Conservation (phyloP, 352 stramenopile genomes). For the Salisapilia sapeloensis region DNA sequence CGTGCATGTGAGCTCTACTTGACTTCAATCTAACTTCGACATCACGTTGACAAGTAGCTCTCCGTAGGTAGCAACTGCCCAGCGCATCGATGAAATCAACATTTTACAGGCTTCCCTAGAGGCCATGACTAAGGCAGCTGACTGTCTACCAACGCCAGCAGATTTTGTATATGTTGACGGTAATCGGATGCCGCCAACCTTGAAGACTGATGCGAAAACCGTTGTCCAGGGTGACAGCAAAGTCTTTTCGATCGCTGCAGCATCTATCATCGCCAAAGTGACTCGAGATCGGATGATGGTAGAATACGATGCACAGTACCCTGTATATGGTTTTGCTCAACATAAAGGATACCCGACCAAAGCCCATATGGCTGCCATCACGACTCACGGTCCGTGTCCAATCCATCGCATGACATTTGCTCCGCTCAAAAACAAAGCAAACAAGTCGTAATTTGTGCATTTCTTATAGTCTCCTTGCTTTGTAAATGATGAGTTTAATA, state of each 20-base stretch:
- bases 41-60: not conserved
- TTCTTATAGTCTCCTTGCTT: too few relatives aligned
- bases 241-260: constrained; percentile 93
- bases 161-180: constrained; percentile 93
- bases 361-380: constrained; percentile 83
- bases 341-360: constrained; percentile 96
- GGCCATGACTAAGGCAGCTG: constrained; percentile 86
- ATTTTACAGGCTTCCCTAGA: constrained; percentile 94
- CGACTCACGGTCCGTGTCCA: constrained; percentile 74
- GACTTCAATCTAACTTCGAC: constrained; percentile 1
- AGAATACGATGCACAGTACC: constrained; percentile 85
- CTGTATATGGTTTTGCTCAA: constrained; percentile 86
- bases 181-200: constrained; percentile 84
- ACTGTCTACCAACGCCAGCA: constrained; percentile 20
- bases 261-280: constrained; percentile 98
- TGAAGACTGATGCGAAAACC: constrained; percentile 74
- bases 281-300: constrained; percentile 96
- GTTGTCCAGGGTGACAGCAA: constrained; percentile 92
- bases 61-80: constrained; percentile 30
- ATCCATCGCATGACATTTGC: constrained; percentile 96
- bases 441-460: constrained; percentile 11
- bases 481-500: too few relatives aligned
- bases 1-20: constrained; percentile 24
- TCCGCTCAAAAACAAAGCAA: constrained; percentile 77
- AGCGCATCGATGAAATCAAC: constrained; percentile 97